Base-by-base conservation (phyloP, 805 yeast genomes). In the Wickerhamiella lipophila region DNA sequence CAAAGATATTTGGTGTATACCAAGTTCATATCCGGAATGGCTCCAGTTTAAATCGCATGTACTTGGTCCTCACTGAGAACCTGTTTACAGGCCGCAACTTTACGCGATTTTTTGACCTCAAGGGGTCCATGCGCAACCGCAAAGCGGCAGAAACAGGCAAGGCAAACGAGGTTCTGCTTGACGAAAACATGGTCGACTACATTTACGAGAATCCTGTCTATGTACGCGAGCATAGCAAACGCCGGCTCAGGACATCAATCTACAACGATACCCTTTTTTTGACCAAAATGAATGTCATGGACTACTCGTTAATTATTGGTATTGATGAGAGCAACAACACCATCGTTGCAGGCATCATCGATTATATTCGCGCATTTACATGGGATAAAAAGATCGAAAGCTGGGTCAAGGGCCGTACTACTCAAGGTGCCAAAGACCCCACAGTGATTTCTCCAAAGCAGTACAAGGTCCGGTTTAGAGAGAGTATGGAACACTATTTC, bases 321-420 rank as follows among this genome's bases (percentile, higher is more conserved):
- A 84, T 92, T 36, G 95, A 92, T 60, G 68, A 72, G 9, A 67
- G 64, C 13, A 72, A 69, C 42, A 62, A 68, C 11, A 80, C 80
- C 49, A 69, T 92, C 32, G 86, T 87, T 16, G 95, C 88, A 12
- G 99, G 99, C 3, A 88, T 92, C 36, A 88, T 92, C 52, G 83
- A 92, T 64, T 92, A 94, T 70, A 79, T 92, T 40, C 68, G 99
- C 51, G 87, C 98, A 0, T 92, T 89, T 59, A 92, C 99, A 0
- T 92, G 99, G 99, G 99, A 92, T 60, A 92, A 92, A 65, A 92
- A 88, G 64, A 76, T 92, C 23, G 99, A 92, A 63, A 87, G 94
- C 62, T 92, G 98, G 98, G 98, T 92, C 32, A 92, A 92, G 62
- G 98, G 94, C 50, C 83, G 85, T 1, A 69, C 92, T 32, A 95